Evolutionary conservation across 2,329 filamentous ascomycete species (phyloP).

Genomic region (Elsinoe ampelina): DNA sequence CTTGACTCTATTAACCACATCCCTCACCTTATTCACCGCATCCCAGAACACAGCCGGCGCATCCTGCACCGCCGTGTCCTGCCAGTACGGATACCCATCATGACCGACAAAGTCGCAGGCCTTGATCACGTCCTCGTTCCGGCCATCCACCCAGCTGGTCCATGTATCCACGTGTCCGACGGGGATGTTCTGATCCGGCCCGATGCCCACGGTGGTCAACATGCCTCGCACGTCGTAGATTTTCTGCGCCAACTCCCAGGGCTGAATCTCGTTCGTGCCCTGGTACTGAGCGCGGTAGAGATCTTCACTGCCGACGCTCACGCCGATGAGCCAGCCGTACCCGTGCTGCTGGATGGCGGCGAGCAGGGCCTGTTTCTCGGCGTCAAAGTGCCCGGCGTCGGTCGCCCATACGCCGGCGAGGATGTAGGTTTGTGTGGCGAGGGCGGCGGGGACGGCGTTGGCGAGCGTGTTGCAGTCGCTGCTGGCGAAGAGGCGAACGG

Average conservation of each 20-base stretch:
- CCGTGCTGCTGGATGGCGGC: constrained; percentile 62
- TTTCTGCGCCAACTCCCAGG: background rate
- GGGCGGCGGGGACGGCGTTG: constrained; percentile 67
- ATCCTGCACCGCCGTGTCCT: constrained; percentile 49
- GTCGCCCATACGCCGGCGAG: constrained; percentile 81
- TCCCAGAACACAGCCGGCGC: constrained; percentile 46
- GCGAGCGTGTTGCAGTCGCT: constrained; percentile 58
- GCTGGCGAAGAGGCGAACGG: constrained; percentile 67
- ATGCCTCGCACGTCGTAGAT: constrained; percentile 9
- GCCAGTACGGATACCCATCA: constrained; percentile 59
- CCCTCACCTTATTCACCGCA: constrained; percentile 27
- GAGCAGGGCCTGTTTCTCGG: constrained; percentile 65
- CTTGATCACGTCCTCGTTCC: constrained; percentile 51
- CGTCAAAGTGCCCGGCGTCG: constrained; percentile 52
- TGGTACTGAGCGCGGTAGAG: constrained; percentile 50
- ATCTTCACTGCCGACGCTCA: constrained; percentile 81
- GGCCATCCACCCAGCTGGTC: constrained; percentile 46
- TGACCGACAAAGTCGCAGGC: constrained; percentile 57
- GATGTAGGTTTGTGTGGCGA: constrained; percentile 66
- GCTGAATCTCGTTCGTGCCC: constrained; percentile 3
- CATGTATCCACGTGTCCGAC: constrained; percentile 62
- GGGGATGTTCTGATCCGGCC: constrained; percentile 5
- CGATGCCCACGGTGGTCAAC: background rate
- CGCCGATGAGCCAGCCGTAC: constrained; percentile 59
- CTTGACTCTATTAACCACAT: constrained; percentile 36